phyloP scores from a whole-genome alignment of 495 filamentous ascomycete genomes.

The Daldinia loculata region DNA sequence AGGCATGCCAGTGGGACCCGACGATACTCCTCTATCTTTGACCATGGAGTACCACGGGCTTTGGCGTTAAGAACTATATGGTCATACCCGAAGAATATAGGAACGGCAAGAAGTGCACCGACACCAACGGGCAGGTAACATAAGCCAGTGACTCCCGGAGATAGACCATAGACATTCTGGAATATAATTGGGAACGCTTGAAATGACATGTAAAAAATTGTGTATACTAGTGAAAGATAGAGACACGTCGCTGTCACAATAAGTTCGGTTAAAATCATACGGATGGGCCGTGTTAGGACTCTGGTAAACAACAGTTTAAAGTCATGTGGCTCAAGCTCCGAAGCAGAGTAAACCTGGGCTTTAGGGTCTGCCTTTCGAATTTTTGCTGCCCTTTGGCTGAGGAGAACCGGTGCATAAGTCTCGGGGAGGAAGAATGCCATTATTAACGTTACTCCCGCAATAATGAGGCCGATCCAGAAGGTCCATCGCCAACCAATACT shows the following conservation, averaged over 20 bases:
- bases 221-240: slow-evolving; percentile 74
- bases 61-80: slow-evolving; percentile 40
- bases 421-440: slow-evolving; percentile 65
- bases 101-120: slow-evolving; percentile 56
- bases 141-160: slow-evolving; percentile 55
- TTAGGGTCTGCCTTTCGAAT: slow-evolving; percentile 59
- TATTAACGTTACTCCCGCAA: slow-evolving; percentile 58
- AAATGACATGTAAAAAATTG: slow-evolving; percentile 80
- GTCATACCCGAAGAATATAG: slow-evolving; percentile 62
- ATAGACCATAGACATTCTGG: slow-evolving; percentile 55
- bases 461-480: slow-evolving; percentile 69
- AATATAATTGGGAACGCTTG: slow-evolving; percentile 74
- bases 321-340: slow-evolving; percentile 49
- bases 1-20: slow-evolving; percentile 74
- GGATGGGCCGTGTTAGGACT: slow-evolving; percentile 52
- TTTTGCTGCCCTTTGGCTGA: slow-evolving; percentile 62
- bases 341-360: slow-evolving; percentile 45
- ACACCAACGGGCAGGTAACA: slow-evolving; percentile 58
- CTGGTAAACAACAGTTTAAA: slow-evolving; percentile 48
- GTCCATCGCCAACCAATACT: slow-evolving; percentile 71
- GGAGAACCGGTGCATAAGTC: slow-evolving; percentile 68
- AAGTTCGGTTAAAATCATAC: slow-evolving; percentile 55
- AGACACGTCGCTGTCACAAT: slow-evolving; percentile 69
- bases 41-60: slow-evolving; percentile 45
- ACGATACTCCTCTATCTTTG: slow-evolving; percentile 63